phyloP scores from a whole-genome alignment of 2,329 filamentous ascomycete genomes.

The Ophiostoma himal-ulmi region DNA sequence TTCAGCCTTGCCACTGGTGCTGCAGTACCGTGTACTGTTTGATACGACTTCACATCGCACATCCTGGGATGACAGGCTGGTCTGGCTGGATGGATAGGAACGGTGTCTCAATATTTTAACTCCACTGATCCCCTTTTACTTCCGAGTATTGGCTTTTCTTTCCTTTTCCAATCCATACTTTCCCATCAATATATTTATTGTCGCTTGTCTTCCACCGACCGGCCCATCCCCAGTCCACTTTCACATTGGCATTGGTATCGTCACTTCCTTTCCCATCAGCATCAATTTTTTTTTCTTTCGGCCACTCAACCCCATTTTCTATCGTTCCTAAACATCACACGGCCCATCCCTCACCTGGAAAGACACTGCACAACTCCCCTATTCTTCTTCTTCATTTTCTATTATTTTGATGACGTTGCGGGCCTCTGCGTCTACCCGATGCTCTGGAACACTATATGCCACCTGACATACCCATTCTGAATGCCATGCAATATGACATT shows the following conservation, averaged over 20 bases:
- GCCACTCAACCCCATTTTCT: not conserved
- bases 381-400: not conserved
- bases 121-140: slow-evolving; percentile 1
- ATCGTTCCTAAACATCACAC: not conserved
- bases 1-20: slow-evolving; percentile 8
- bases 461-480: slow-evolving; percentile 41
- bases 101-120: slow-evolving; percentile 2
- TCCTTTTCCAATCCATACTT: not conserved
- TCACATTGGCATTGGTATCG: not conserved
- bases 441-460: slow-evolving; percentile 28
- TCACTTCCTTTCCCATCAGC: not conserved
- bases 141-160: not conserved
- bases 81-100: not conserved
- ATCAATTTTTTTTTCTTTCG: not conserved
- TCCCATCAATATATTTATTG: not conserved
- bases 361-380: not conserved
- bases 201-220: not conserved
- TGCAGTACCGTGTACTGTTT: not conserved
- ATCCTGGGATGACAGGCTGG: not conserved
- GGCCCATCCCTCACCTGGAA: not conserved
- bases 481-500: slow-evolving; percentile 43
- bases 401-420: not conserved
- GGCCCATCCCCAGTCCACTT: not conserved
- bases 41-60: not conserved
- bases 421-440: not conserved